Percentiles rank a stretch among this genome's conserved stretches.
phyloP scores from a whole-genome alignment of 306 rosid species.

The Inga laurina region DNA sequence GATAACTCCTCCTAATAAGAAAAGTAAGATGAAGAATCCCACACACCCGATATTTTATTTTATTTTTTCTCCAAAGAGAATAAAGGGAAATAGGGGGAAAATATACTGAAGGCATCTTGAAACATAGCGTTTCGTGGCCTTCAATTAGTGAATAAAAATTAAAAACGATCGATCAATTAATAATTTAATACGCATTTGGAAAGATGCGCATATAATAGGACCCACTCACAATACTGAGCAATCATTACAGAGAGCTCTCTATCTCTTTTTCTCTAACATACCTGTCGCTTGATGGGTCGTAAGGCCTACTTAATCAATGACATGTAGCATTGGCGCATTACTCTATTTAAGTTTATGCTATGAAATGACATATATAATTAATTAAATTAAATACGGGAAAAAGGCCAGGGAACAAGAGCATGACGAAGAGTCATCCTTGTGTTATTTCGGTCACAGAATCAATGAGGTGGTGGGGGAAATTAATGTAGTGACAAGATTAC shows the following conservation, averaged over 20 bases:
- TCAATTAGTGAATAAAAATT: conserved; percentile 48
- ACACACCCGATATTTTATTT: neutral
- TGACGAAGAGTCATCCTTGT: conserved; percentile 13
- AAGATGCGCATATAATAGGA: conserved; percentile 58
- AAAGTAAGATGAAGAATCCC: neutral
- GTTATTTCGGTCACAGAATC: conserved; percentile 40
- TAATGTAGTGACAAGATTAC: conserved; percentile 7
- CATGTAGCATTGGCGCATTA: conserved; percentile 8
- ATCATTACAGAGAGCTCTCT: conserved; percentile 42
- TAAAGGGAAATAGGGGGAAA: conserved; percentile 25
- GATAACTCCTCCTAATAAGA: neutral
- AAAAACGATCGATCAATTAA: conserved; percentile 46
- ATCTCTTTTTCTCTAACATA: conserved; percentile 23
- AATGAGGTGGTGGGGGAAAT: conserved; percentile 16
- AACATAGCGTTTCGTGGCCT: conserved; percentile 26
- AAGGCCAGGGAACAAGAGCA: conserved; percentile 29
- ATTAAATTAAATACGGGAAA: neutral
- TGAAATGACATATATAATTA: neutral
- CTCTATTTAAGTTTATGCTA: neutral
- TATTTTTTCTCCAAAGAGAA: conserved; percentile 24
- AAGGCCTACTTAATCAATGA: conserved; percentile 49
- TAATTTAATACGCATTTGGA: conserved; percentile 34
- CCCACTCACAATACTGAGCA: conserved; percentile 54
- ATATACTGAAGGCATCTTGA: conserved; percentile 15
- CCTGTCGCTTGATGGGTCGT: conserved; percentile 65